Evolutionary conservation across 2,329 filamentous ascomycete genomes (phyloP), one percentile per base, ranked within the genome.

Genomic region (Trichophyton mentagrophytes): DNA sequence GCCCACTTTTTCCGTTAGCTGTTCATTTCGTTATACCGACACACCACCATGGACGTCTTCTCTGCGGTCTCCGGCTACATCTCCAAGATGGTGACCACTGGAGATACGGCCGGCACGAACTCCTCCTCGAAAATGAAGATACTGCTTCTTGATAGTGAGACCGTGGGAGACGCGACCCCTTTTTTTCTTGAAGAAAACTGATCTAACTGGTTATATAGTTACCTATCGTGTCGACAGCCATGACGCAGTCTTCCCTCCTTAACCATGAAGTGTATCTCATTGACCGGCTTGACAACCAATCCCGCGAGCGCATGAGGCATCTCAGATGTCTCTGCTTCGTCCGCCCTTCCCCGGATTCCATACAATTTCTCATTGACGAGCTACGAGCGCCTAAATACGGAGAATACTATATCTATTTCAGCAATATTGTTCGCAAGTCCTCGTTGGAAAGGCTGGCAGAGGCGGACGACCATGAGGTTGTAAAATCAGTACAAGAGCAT

Each of bases 211-310:
- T 27, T 38, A 9, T 9, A 20, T 66, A 85, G 83, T 87, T 97
- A 22, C 84, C 89, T 15, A 95, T 97, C 66, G 85, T 96, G 20
- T 99, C 95, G 8, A 95, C 91, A 3, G 91, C 93, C 60, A 92
- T 92, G 63, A 97, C 93, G 1, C 95, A 99, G 73, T 99, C 93
- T 30, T 85, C 90, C 44, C 84, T 99, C 20, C 85, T 99, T 64
- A 96, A 89, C 70, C 90, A 99, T 77, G 92, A 97, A 77, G 89
- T 99, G 67, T 99, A 96, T 76, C 88, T 99, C 64, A 96, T 95
- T 69, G 93, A 99, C 74, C 90, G 93, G 62, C 79, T 99, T 61
- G 93, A 97, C 72, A 97, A 96, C 68, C 78, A 83, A 62, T 85
- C 85, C 64, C 84, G 93, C 56, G 95, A 99, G 77, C 96, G 95